Percentiles rank a stretch among this genome's conserved stretches.
Evolutionary conservation across 1,284 basidiomycete species (phyloP).

Genomic region (Mycosarcoma mackinlayi): DNA sequence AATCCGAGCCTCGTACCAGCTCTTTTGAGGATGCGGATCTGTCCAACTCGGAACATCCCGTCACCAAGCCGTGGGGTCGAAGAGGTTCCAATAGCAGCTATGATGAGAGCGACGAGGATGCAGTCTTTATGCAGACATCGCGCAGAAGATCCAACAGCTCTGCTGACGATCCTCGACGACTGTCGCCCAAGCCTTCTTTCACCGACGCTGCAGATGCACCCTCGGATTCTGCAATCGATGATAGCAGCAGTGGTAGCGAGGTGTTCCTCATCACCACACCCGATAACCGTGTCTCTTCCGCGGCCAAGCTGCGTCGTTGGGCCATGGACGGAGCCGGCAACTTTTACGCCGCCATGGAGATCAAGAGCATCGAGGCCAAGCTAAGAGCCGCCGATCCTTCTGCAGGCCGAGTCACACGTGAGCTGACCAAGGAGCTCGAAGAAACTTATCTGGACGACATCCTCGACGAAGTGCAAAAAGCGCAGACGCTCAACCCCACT

Average conservation of each 20-base stretch:
- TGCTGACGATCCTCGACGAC: slow-evolving; percentile 16
- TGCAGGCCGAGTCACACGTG: slow-evolving; percentile 20
- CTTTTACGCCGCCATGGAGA: slow-evolving; percentile 68
- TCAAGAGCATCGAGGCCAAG: slow-evolving; percentile 66
- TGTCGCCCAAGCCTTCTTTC: slow-evolving; percentile 28
- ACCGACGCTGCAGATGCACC: slow-evolving; percentile 4
- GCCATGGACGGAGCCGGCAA: slow-evolving; percentile 64
- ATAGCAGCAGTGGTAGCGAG: slow-evolving; percentile 19
- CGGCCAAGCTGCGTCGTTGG: slow-evolving; percentile 65
- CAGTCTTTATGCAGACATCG: slow-evolving; percentile 19
- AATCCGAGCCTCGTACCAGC: slow-evolving; percentile 15
- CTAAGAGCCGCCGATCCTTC: slow-evolving; percentile 54
- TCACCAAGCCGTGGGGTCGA: slow-evolving; percentile 44
- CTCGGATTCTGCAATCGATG: slow-evolving; percentile 16
- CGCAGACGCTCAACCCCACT: slow-evolving; percentile 60
- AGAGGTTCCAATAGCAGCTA: slow-evolving; percentile 32
- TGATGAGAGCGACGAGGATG: slow-evolving; percentile 31
- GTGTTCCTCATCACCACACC: slow-evolving; percentile 66
- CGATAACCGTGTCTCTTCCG: slow-evolving; percentile 66
- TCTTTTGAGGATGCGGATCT: slow-evolving; percentile 42
- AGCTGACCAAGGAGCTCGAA: slow-evolving; percentile 45
- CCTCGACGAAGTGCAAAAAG: slow-evolving; percentile 65
- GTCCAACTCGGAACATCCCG: slow-evolving; percentile 40
- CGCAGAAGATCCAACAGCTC: slow-evolving; percentile 28
- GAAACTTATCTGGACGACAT: slow-evolving; percentile 64